Conservation (phyloP, 2,329 filamentous ascomycete genomes). For the Blastomyces parvus region DNA sequence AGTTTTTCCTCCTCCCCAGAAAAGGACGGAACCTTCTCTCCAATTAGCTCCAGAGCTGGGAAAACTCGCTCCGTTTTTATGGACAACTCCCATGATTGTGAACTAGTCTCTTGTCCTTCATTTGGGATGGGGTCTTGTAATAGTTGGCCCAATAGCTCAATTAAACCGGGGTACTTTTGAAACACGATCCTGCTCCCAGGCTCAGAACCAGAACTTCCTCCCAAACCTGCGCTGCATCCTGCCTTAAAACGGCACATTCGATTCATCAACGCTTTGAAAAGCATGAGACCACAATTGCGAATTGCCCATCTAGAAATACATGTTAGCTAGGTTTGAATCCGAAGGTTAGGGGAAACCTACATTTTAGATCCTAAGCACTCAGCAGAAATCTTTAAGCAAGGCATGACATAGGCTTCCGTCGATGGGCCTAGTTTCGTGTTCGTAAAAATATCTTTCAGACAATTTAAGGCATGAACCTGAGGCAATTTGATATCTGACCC, state of each 20-base stretch:
- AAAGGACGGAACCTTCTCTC: slow-evolving; percentile 33
- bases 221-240: slow-evolving; percentile 41
- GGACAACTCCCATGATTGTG: slow-evolving; percentile 20
- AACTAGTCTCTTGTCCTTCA: neutral
- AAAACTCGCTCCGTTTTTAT: slow-evolving; percentile 37
- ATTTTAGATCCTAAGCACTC: slow-evolving; percentile 68
- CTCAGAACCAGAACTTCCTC: slow-evolving; percentile 36
- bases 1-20: slow-evolving; percentile 25
- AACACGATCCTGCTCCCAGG: slow-evolving; percentile 33
- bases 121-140: slow-evolving; percentile 16
- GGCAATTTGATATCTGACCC: slow-evolving; percentile 50
- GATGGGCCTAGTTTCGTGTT: slow-evolving; percentile 64
- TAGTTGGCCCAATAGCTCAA: slow-evolving; percentile 29
- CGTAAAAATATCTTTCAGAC: slow-evolving; percentile 82
- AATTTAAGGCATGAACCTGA: slow-evolving; percentile 93
- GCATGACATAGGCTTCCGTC: slow-evolving; percentile 64
- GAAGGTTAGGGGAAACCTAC: slow-evolving; percentile 36
- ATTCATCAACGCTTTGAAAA: slow-evolving; percentile 75
- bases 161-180: slow-evolving; percentile 32
- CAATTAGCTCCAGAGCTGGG: slow-evolving; percentile 39
- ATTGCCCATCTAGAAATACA: slow-evolving; percentile 64
- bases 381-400: slow-evolving; percentile 69
- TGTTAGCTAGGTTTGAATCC: slow-evolving; percentile 7
- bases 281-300: slow-evolving; percentile 81
- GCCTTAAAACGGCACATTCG: slow-evolving; percentile 41